Evolutionary conservation across 495 filamentous ascomycete species (phyloP).

Genomic region (Tuber borchii): DNA sequence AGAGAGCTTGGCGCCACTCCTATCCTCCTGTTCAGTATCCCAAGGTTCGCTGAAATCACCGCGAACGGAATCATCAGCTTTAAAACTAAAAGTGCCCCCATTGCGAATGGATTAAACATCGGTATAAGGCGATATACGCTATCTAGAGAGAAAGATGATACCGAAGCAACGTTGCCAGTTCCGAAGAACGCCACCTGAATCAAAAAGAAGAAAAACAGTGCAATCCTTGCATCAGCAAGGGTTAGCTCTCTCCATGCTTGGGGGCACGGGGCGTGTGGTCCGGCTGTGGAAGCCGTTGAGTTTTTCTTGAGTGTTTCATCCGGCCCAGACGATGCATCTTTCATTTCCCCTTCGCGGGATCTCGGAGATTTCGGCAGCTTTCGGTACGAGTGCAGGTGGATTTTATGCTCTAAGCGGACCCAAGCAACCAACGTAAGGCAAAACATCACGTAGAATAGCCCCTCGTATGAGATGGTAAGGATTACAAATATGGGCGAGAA

Average conservation of each 20-base stretch:
- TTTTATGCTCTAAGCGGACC: slow-evolving; percentile 80
- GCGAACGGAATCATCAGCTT: slow-evolving; percentile 93
- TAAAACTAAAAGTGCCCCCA: slow-evolving; percentile 77
- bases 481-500: slow-evolving; percentile 93
- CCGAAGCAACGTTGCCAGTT: slow-evolving; percentile 90
- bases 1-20: slow-evolving; percentile 73
- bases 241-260: slow-evolving; percentile 63
- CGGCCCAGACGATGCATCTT: slow-evolving; percentile 24
- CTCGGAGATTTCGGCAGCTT: slow-evolving; percentile 23
- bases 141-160: slow-evolving; percentile 91
- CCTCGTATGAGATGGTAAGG: slow-evolving; percentile 96
- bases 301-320: slow-evolving; percentile 37
- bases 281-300: slow-evolving; percentile 33
- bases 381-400: slow-evolving; percentile 50
- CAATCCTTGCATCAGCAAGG: slow-evolving; percentile 74
- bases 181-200: slow-evolving; percentile 95
- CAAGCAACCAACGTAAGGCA: slow-evolving; percentile 76
- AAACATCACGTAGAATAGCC: slow-evolving; percentile 90
- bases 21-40: slow-evolving; percentile 79
- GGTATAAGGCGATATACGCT: slow-evolving; percentile 87
- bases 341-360: slow-evolving; percentile 30
- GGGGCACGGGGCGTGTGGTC: slow-evolving; percentile 41
- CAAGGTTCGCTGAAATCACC: slow-evolving; percentile 85
- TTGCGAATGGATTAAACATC: slow-evolving; percentile 87
- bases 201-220: slow-evolving; percentile 90